A percentile compares a stretch with the other conserved stretches of the same genome.
Evolutionary conservation across 1,139 yeast species (phyloP).

Genomic region (Magnusiomyces paraingens): DNA sequence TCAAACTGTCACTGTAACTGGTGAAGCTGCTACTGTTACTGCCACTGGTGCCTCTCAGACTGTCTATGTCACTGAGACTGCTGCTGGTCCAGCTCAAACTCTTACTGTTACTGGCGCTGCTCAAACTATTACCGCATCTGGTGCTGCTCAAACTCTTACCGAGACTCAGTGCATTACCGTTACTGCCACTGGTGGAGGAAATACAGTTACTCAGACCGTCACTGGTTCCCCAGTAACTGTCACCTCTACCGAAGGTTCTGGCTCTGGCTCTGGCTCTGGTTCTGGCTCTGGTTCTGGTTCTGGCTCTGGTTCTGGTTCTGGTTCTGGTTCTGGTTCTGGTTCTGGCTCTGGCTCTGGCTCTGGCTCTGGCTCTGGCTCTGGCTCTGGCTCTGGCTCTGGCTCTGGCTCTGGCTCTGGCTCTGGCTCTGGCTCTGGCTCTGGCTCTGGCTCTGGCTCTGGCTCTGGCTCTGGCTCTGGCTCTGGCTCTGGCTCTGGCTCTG

Average conservation of each 20-base stretch:
- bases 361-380: neutral
- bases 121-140: slow-evolving; percentile 6
- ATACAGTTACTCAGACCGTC: slow-evolving; percentile 8
- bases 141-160: slow-evolving; percentile 7
- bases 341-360: slow-evolving; percentile 1
- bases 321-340: slow-evolving; percentile 4
- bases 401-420: slow-evolving; percentile 2
- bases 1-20: slow-evolving; percentile 6
- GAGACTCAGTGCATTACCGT: slow-evolving; percentile 7
- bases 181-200: slow-evolving; percentile 10
- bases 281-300: no score
- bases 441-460: slow-evolving; percentile 4
- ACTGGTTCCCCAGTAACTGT: slow-evolving; percentile 13
- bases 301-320: no score
- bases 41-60: slow-evolving; percentile 11
- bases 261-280: slow-evolving; percentile 2
- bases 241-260: slow-evolving; percentile 7
- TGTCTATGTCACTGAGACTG: slow-evolving; percentile 14
- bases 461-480: slow-evolving; percentile 1
- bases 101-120: slow-evolving; percentile 13
- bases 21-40: slow-evolving; percentile 12
- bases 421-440: slow-evolving; percentile 4
- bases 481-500: slow-evolving; percentile 6
- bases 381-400: slow-evolving; percentile 2
- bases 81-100: slow-evolving; percentile 8